phyloP scores from a whole-genome alignment of 1,284 basidiomycete species.

The Pseudozyma sp. region DNA sequence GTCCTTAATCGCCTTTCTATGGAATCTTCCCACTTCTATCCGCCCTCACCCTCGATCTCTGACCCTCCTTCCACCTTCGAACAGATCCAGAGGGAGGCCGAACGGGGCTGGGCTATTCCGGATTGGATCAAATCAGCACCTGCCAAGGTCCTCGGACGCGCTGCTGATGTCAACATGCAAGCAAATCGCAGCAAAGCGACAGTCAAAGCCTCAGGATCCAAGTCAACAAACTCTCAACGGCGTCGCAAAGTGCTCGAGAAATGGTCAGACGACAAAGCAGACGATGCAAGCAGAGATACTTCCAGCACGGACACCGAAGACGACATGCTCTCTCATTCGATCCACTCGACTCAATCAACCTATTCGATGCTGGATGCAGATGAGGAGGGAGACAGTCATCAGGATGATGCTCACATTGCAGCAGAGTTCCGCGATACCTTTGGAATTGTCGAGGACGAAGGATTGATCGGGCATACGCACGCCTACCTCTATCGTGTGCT shows the following conservation, averaged over 20 bases:
- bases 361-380: slow-evolving; percentile 49
- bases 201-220: neutral
- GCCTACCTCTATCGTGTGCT: slow-evolving; percentile 58
- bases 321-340: slow-evolving; percentile 32
- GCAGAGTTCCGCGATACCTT: slow-evolving; percentile 51
- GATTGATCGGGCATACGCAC: slow-evolving; percentile 44
- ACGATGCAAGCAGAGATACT: slow-evolving; percentile 20
- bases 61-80: slow-evolving; percentile 39
- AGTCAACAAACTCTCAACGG: neutral
- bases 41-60: slow-evolving; percentile 38
- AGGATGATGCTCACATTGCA: slow-evolving; percentile 14
- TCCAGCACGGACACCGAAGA: slow-evolving; percentile 38
- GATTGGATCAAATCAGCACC: slow-evolving; percentile 48
- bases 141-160: slow-evolving; percentile 29
- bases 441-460: slow-evolving; percentile 45
- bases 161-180: slow-evolving; percentile 1
- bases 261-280: slow-evolving; percentile 33
- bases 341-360: slow-evolving; percentile 32
- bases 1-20: slow-evolving; percentile 37
- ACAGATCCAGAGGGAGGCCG: slow-evolving; percentile 43
- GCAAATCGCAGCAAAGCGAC: slow-evolving; percentile 1
- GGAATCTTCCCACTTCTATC: slow-evolving; percentile 42
- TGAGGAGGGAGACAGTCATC: slow-evolving; percentile 12
- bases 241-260: slow-evolving; percentile 44
- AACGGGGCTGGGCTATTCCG: slow-evolving; percentile 48